Evolutionary conservation across 2,329 filamentous ascomycete genomes (phyloP).

Genomic region (Ascochyta koolunga): DNA sequence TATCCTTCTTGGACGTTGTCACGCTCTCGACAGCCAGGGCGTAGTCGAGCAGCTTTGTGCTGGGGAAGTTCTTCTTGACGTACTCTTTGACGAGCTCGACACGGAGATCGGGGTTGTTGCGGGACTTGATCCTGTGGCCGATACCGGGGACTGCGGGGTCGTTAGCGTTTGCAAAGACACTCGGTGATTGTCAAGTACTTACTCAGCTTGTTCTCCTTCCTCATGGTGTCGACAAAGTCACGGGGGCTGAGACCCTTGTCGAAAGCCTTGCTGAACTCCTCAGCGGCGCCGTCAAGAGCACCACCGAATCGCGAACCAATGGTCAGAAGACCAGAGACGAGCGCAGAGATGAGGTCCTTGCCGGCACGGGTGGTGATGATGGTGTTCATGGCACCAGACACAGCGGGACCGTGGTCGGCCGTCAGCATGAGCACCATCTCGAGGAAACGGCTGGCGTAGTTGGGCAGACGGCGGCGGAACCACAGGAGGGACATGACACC

Average conservation of each 20-base stretch:
- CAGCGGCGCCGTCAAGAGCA: slow-evolving; percentile 94
- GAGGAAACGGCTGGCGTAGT: slow-evolving; percentile 97
- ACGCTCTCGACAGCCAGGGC: slow-evolving; percentile 97
- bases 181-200: slow-evolving; percentile 42
- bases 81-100: slow-evolving; percentile 99
- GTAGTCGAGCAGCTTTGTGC: slow-evolving; percentile 97
- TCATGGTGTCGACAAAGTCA: slow-evolving; percentile 98
- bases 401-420: slow-evolving; percentile 96
- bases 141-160: slow-evolving; percentile 78
- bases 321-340: slow-evolving; percentile 95
- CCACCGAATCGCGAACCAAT: slow-evolving; percentile 98
- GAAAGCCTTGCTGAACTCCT: slow-evolving; percentile 97
- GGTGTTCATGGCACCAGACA: slow-evolving; percentile 99
- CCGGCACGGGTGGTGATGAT: slow-evolving; percentile 99
- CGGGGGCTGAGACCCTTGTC: slow-evolving; percentile 98
- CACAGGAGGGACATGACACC: slow-evolving; percentile 99
- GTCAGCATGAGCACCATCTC: slow-evolving; percentile 99
- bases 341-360: slow-evolving; percentile 95
- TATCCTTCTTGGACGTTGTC: slow-evolving; percentile 99
- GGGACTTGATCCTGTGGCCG: slow-evolving; percentile 98
- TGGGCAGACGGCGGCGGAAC: slow-evolving; percentile 97
- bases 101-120: slow-evolving; percentile 99
- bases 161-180: slow-evolving; percentile 23
- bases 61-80: slow-evolving; percentile 96
- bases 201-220: slow-evolving; percentile 99